These are phyloP conservation scores for Fonticula alba DNA, from an alignment of 78 protist genomes.

Conservation along the genomic window DNA sequence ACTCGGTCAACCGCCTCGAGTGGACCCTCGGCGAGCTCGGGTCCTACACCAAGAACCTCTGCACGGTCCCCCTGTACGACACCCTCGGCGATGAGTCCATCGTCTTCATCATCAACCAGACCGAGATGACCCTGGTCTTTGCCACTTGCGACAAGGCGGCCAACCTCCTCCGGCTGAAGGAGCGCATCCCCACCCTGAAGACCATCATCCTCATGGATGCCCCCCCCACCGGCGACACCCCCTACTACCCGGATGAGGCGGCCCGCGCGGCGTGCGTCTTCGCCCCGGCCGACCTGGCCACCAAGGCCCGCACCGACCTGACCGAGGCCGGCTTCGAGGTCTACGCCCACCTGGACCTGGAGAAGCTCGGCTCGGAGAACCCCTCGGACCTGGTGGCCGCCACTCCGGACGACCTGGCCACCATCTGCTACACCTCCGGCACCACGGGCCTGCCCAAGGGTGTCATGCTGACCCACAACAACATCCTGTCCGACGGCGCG, in stretches of 20 bases:
- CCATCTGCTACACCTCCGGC: slow-evolving; percentile 81
- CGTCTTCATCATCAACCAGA: slow-evolving; percentile 32
- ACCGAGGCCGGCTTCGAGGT: slow-evolving; percentile 3
- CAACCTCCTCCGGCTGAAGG: background rate
- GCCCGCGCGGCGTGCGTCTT: slow-evolving; percentile 7
- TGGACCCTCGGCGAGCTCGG: background rate
- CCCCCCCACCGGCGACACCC: slow-evolving; percentile 1
- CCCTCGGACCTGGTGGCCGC: slow-evolving; percentile 2
- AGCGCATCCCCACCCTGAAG: background rate
- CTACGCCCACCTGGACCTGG: background rate
- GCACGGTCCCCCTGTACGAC: slow-evolving; percentile 35
- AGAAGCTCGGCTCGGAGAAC: slow-evolving; percentile 11
- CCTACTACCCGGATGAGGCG: background rate
- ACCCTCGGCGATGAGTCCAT: slow-evolving; percentile 38
- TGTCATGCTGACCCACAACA: slow-evolving; percentile 16
- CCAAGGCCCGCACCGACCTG: background rate
- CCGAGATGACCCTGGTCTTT: slow-evolving; percentile 22
- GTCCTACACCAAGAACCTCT: background rate
- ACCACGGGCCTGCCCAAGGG: slow-evolving; percentile 87
- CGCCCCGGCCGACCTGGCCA: slow-evolving; percentile 19
- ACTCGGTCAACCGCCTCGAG: background rate
- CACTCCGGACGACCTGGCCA: slow-evolving; percentile 22
- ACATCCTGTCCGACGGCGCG: background rate
- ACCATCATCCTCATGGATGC: background rate
- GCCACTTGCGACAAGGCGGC: slow-evolving; percentile 18